Evolutionary conservation across 805 yeast species (phyloP).

Genomic region (Nakazawaea sp.): DNA sequence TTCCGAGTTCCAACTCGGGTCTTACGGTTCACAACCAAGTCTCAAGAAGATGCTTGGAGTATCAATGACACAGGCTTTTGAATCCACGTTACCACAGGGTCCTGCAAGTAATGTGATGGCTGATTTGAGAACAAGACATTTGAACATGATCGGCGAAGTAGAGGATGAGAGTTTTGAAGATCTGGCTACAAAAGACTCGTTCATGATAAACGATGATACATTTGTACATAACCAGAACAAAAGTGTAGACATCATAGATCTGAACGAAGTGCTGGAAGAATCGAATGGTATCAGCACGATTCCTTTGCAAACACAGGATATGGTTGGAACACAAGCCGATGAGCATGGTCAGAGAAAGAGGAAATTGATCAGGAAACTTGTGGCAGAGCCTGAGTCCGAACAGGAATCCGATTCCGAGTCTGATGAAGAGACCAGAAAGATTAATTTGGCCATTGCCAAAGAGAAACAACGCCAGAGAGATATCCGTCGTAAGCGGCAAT

Average conservation of each 20-base stretch:
- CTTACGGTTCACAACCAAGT: slow-evolving; percentile 9
- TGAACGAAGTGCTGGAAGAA: too few species aligned
- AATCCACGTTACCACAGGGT: slow-evolving; percentile 6
- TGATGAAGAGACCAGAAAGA: slow-evolving; percentile 22
- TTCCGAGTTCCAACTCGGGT: slow-evolving; percentile 11
- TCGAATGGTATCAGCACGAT: too few species aligned
- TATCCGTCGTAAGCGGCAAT: slow-evolving; percentile 23
- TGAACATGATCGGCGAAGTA: slow-evolving; percentile 11
- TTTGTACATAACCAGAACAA: slow-evolving; percentile 1
- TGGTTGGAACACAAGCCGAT: too few species aligned
- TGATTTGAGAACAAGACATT: slow-evolving; percentile 9
- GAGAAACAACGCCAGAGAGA: slow-evolving; percentile 20
- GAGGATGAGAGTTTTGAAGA: slow-evolving; percentile 8
- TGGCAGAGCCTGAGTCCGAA: too few species aligned
- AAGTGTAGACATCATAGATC: too few species aligned
- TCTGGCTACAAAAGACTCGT: slow-evolving; percentile 11
- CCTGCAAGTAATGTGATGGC: slow-evolving; percentile 4
- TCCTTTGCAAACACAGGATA: too few species aligned
- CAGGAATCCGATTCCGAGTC: slow-evolving; percentile 25
- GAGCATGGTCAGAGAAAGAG: too few species aligned
- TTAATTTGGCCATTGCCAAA: slow-evolving; percentile 15
- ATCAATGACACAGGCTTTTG: slow-evolving; percentile 8
- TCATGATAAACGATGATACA: slow-evolving; percentile 4
- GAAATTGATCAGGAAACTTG: slow-evolving; percentile 17
- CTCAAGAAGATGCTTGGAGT: slow-evolving; percentile 9